phyloP scores from a whole-genome alignment of 2,329 filamentous ascomycete species.

The Zarea fungicola region DNA sequence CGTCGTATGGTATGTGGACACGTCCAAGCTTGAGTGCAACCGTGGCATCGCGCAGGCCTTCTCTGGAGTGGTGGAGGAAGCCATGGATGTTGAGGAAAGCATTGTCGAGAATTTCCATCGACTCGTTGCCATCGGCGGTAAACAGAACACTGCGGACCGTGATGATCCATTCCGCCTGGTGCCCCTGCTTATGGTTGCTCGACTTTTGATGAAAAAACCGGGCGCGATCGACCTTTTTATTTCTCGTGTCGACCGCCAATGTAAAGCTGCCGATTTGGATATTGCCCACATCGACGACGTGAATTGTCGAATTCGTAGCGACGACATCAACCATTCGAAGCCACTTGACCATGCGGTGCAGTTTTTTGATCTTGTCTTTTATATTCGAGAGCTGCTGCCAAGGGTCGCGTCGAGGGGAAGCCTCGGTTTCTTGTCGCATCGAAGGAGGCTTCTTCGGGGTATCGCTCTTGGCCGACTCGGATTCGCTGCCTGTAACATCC shows the following conservation, averaged over 20 bases:
- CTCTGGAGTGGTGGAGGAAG: slow-evolving; percentile 75
- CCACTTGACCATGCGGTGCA: slow-evolving; percentile 86
- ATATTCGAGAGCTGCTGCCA: slow-evolving; percentile 74
- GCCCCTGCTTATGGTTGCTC: slow-evolving; percentile 46
- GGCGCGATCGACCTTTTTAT: slow-evolving; percentile 84
- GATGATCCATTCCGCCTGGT: slow-evolving; percentile 91
- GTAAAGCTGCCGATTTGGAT: slow-evolving; percentile 81
- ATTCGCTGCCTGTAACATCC: slow-evolving; percentile 19
- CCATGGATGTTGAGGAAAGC: slow-evolving; percentile 88
- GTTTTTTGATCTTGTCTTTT: slow-evolving; percentile 79
- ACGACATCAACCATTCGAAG: slow-evolving; percentile 85
- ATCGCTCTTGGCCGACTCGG: slow-evolving; percentile 7
- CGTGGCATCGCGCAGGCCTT: slow-evolving; percentile 84
- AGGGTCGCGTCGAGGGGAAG: slow-evolving; percentile 45
- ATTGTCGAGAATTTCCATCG: slow-evolving; percentile 83
- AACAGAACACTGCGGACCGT: slow-evolving; percentile 82
- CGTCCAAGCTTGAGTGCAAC: slow-evolving; percentile 87
- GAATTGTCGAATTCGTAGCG: slow-evolving; percentile 72
- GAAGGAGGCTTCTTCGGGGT: slow-evolving; percentile 11
- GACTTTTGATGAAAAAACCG: slow-evolving; percentile 81
- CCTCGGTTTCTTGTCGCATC: slow-evolving; percentile 21
- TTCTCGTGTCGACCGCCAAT: slow-evolving; percentile 82
- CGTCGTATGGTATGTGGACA: slow-evolving; percentile 85
- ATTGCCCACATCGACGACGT: slow-evolving; percentile 74
- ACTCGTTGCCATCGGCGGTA: slow-evolving; percentile 76